Percentiles rank a stretch among this genome's conserved stretches.
phyloP scores from a whole-genome alignment of 2,329 filamentous ascomycete species.

The Mycogone perniciosa region DNA sequence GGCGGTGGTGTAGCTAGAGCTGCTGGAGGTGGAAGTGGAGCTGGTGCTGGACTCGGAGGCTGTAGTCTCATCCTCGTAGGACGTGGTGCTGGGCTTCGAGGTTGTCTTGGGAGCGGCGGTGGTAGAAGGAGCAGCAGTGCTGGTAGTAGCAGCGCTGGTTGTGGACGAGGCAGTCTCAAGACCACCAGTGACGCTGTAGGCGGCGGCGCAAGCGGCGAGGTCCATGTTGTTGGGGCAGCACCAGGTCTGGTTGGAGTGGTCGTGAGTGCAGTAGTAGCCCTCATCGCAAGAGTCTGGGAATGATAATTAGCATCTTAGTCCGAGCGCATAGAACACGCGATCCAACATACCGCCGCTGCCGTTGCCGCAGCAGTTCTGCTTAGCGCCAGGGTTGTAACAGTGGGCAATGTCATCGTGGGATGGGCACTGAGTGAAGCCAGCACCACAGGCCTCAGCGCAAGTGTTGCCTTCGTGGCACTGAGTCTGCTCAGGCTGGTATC shows the following conservation, averaged over 20 bases:
- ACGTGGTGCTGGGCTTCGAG: conserved; percentile 23
- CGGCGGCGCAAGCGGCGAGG: conserved; percentile 47
- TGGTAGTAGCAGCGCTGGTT: conserved; percentile 21
- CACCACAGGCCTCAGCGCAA: conserved; percentile 50
- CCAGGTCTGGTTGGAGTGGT: conserved; percentile 44
- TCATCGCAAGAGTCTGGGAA: conserved; percentile 50
- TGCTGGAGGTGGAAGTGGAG: conserved; percentile 21
- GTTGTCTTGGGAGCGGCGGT: conserved; percentile 19
- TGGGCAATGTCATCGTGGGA: conserved; percentile 45
- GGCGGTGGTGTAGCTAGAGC: conserved; percentile 21
- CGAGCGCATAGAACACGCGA: background rate
- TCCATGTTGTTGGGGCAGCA: conserved; percentile 55
- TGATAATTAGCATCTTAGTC: background rate
- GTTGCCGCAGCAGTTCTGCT: conserved; percentile 53
- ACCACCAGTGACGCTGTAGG: conserved; percentile 43
- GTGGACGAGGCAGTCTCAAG: conserved; percentile 30
- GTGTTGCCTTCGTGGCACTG: conserved; percentile 44
- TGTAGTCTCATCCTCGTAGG: background rate
- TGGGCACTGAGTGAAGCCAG: conserved; percentile 42
- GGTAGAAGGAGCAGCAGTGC: conserved; percentile 17
- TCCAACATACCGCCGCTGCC: conserved; percentile 47
- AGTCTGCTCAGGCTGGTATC: conserved; percentile 43
- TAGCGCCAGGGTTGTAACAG: conserved; percentile 49
- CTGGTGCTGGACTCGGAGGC: conserved; percentile 15
- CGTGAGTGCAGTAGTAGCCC: conserved; percentile 58